Base-by-base conservation (phyloP, 1,284 basidiomycete genomes). In the Trametes hirsuta region DNA sequence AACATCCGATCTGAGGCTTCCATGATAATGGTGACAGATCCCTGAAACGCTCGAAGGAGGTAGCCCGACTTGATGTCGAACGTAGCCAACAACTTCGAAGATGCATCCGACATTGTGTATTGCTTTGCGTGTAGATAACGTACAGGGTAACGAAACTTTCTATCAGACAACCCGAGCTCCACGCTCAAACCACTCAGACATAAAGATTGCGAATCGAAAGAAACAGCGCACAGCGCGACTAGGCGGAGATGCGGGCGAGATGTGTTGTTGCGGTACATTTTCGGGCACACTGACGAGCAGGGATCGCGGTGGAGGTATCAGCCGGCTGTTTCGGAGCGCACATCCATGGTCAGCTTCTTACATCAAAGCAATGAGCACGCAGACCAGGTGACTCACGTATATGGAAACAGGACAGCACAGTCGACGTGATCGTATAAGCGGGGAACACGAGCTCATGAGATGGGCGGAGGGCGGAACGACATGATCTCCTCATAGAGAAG, bases 401-500 rank as follows among this genome's bases (percentile, higher is more conserved):
- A 49, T 39, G 47, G 46, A 37, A 53, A 64, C 52, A 63, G 47
- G 61, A 61, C 55, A 63, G 61, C 60, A 64, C 53, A 46, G 42
- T 51, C 52, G 54, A 63, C 42, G 47, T 39, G 44, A 30, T 39
- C 42, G 35, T 22, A 24, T 14, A 22, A 9, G 15, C 9, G 22
- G 49, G 46, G 11, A 18, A 25, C 4, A 36, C 37, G 46, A 18
- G 50, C 30, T 71, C 73, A 83, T 69, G 75, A 77, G 73, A 88
- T 86, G 44, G 85, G 84, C 18, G 81, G 79, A 2, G 89, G 86
- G 58, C 81, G 80, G 84, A 95, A 95, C 42, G 86, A 83, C 84
- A 93, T 90, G 71, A 90, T 88, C 74, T 90, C 88, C 50, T 88
- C 85, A 71, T 86, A 90, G 34, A 85, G 71, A 39, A 85, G 72